These are phyloP conservation scores for Metschnikowia baotianmanensis DNA, from an alignment of 805 yeast genomes.

Conservation along the genomic window DNA sequence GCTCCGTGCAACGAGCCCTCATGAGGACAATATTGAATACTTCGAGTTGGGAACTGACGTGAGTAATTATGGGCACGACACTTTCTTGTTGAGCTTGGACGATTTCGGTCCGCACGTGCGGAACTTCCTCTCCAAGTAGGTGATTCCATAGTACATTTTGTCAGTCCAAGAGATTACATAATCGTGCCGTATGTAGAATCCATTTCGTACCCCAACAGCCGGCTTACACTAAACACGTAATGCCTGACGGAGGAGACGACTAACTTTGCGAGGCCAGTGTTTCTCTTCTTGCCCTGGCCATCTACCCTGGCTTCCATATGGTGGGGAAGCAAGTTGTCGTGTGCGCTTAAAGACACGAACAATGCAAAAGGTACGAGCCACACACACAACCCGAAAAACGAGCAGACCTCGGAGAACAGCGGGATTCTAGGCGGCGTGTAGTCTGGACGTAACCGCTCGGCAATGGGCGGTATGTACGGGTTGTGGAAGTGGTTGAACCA, in stretches of 20 bases:
- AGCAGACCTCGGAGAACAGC: slow-evolving; percentile 84
- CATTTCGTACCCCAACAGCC: slow-evolving; percentile 62
- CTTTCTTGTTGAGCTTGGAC: slow-evolving; percentile 75
- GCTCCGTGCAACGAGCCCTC: slow-evolving; percentile 33
- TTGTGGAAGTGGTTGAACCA: slow-evolving; percentile 87
- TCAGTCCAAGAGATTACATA: slow-evolving; percentile 29
- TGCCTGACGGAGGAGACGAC: slow-evolving; percentile 55
- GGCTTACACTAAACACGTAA: slow-evolving; percentile 42
- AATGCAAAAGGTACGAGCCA: slow-evolving; percentile 94
- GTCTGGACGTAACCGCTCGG: slow-evolving; percentile 53
- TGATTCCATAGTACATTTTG: too few relatives aligned
- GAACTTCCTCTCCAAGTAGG: slow-evolving; percentile 49
- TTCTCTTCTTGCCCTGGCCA: slow-evolving; percentile 32
- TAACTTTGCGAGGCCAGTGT: slow-evolving; percentile 62
- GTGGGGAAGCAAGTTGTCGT: slow-evolving; percentile 81
- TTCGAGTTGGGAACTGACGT: slow-evolving; percentile 74
- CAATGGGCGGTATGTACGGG: slow-evolving; percentile 69
- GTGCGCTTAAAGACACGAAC: slow-evolving; percentile 88
- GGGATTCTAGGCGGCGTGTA: slow-evolving; percentile 70
- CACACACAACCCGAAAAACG: slow-evolving; percentile 88
- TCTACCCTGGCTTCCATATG: slow-evolving; percentile 28
- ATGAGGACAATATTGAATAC: slow-evolving; percentile 47
- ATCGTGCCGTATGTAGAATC: slow-evolving; percentile 55
- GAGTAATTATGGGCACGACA: slow-evolving; percentile 88
- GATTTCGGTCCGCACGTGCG: slow-evolving; percentile 78